Base-by-base conservation (phyloP, 495 filamentous ascomycete genomes). In the Letharia lupina region DNA sequence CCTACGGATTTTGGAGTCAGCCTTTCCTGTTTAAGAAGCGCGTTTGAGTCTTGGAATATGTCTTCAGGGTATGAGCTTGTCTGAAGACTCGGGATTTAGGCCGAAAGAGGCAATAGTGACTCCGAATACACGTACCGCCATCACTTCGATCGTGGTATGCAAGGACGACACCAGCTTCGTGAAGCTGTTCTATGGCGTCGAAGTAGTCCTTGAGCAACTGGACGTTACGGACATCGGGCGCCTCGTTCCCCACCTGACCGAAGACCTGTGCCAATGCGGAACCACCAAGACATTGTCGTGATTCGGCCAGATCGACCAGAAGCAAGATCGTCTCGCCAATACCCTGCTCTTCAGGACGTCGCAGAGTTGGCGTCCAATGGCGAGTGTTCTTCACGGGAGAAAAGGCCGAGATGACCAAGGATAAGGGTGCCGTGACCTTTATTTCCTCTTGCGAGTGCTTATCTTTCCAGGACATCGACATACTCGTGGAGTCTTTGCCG, bases 381-480 rank as follows among this genome's bases (percentile, higher is more conserved):
- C 84, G 81, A 69, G 90, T 85, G 73, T 95, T 82, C 37, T 83
- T 82, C 28, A 97, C 92, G 0, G 89, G 83, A 0, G 90, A 87
- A 74, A 98, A 97, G 10, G 95, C 89, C 9, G 95, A 89, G 67
- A 97, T 89, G 58, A 97, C 87, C 15, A 96, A 82, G 1, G 94
- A 93, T 66, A 97, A 83, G 2, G 94, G 95, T 0, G 95, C 89
- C 35, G 90, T 97, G 54, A 98, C 93, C 70, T 91, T 91, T 80
- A 89, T 96, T 12, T 80, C 74, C 54, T 84, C 77, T 54, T 86
- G 85, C 11, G 81, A 83, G 60, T 86, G 81, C 48, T 81, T 79
- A 63, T 94, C 91, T 70, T 85, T 89, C 95, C 94, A 98, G 65
- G 90, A 89, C 78, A 94, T 93, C 80, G 96, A 97, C 94, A 98